Percentiles rank a stretch among this genome's conserved stretches.
Conservation (phyloP, 169 alveolate genomes). For the Cystoisospora suis region DNA sequence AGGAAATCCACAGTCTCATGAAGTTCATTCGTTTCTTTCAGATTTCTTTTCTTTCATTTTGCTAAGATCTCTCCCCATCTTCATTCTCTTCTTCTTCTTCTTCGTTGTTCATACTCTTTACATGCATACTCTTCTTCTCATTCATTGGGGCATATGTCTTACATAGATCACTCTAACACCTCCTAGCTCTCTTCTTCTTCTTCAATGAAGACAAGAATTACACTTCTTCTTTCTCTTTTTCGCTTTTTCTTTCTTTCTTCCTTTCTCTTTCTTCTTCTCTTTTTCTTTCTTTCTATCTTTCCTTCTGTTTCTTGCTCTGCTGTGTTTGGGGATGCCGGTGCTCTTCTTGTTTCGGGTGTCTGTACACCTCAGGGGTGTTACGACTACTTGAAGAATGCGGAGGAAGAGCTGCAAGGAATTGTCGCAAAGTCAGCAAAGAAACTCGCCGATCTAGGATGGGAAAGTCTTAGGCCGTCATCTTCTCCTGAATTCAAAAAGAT, state of each 20-base stretch:
- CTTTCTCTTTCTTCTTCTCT: not conserved
- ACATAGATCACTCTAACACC: too few species aligned
- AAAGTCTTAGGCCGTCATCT: not conserved
- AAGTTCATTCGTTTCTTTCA: too few species aligned
- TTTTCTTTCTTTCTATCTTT: not conserved
- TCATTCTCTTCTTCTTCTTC: too few species aligned
- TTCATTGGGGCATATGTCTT: too few species aligned
- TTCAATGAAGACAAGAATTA: not conserved
- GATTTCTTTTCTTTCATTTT: too few species aligned
- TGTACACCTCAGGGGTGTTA: slow-evolving; percentile 4
- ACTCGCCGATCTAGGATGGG: slow-evolving; percentile 36
- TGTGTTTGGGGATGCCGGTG: not conserved
- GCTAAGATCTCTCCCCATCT: too few species aligned
- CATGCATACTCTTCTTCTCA: too few species aligned
- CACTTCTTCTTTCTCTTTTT: not conserved
- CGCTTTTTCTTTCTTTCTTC: not conserved
- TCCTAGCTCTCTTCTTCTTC: not conserved
- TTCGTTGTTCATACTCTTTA: too few species aligned
- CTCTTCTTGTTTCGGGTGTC: not conserved
- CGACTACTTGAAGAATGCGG: slow-evolving; percentile 1
- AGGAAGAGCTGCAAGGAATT: slow-evolving; percentile 24
- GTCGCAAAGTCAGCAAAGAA: not conserved
- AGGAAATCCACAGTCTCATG: too few species aligned
- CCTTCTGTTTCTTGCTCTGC: not conserved
- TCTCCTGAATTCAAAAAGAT: slow-evolving; percentile 20